Evolutionary conservation across 345 rosid genomes (phyloP), one percentile per base, ranked within the genome.

Genomic region (Luvunga scandens): DNA sequence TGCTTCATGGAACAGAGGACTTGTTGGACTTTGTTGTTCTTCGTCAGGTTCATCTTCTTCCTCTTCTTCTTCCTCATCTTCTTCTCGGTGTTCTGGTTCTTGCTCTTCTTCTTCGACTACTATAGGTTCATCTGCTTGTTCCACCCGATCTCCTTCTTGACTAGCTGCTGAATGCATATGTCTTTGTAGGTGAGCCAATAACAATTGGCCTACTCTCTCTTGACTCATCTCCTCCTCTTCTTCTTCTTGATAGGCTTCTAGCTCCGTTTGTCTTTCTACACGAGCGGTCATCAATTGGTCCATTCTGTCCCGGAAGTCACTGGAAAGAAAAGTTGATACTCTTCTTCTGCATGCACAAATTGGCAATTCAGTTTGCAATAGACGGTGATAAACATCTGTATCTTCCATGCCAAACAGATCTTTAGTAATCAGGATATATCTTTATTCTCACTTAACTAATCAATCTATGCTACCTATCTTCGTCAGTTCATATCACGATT

Each of bases 281-380:
- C 79, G 93, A 78, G 82, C 85, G 53, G 74, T 30, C 91, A 96
- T 89, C 86, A 94, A 71, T 33, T 74, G 78, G 81, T 94, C 93
- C 81, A 96, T 96, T 77, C 80, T 90, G 50, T 88, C 90, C 36
- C 97, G 82, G 82, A 96, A 80, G 45, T 90, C 97, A 36, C 97
- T 89, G 0, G 81, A 76, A 63, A 96, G 90, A 83, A 87, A 92
- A 77, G 73, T 85, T 14, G 98, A 93, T 21, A 96, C 99, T 38
- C 92, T 89, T 83, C 88, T 86, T 62, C 99, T 95, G 90, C 83
- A 71, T 5, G 38, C 31, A 48, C 18, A 25, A 77, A 64, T 33
- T 16, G 30, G 28, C n/a, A 73, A 59, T 62, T 81, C 78, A 79
- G 42, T 9, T 45, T 48, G 25, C 13, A 59, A 53, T 30, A 56